phyloP scores from a whole-genome alignment of 352 stramenopile species.

The Blastocystis sp. region DNA sequence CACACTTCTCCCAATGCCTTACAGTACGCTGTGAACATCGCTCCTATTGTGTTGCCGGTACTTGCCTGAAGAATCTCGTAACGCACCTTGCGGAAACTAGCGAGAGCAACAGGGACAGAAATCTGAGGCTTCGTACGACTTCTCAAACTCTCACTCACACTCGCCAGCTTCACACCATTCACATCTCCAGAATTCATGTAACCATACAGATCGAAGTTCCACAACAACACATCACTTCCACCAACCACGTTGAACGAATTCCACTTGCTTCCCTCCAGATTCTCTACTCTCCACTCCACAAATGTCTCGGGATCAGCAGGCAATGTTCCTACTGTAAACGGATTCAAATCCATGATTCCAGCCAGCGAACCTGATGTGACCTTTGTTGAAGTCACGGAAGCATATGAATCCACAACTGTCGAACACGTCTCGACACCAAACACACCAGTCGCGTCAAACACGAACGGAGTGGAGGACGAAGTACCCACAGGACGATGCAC shows the following conservation, averaged over 20 bases:
- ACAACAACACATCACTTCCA: neutral
- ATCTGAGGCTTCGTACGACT: neutral
- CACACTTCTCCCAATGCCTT: neutral
- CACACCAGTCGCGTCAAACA: conserved; percentile 13
- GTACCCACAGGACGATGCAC: neutral
- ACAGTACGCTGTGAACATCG: neutral
- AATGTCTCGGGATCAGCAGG: neutral
- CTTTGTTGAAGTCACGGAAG: neutral
- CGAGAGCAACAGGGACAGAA: neutral
- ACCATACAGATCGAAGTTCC: neutral
- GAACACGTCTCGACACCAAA: conserved; percentile 4
- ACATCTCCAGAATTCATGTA: neutral
- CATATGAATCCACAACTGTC: neutral
- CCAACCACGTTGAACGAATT: neutral
- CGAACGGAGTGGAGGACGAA: neutral
- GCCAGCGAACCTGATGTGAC: neutral
- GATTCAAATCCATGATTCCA: neutral
- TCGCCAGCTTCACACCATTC: neutral
- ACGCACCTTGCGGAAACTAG: neutral
- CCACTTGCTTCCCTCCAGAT: neutral
- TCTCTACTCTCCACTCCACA: neutral
- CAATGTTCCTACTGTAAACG: neutral
- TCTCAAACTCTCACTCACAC: neutral
- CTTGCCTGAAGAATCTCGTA: neutral
- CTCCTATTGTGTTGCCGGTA: neutral